These are phyloP conservation scores for Desmodesmus armatus DNA, from an alignment of 139 green algal species.

Conservation along the genomic window DNA sequence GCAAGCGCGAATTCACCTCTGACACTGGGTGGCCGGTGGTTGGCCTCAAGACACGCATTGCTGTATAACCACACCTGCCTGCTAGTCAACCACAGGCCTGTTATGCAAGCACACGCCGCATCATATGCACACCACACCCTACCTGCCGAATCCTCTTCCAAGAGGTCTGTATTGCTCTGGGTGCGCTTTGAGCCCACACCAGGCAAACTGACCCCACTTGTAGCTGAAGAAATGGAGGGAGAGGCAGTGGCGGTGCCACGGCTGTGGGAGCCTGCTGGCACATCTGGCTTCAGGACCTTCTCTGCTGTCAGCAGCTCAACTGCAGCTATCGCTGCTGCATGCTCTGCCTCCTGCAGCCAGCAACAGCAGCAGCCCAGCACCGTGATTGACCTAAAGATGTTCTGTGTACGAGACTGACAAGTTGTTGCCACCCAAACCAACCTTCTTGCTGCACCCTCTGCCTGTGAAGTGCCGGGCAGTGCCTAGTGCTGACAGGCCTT, in stretches of 20 bases:
- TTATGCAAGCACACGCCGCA: not conserved
- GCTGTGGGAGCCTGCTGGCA: constrained; percentile 1
- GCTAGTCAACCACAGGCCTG: not conserved
- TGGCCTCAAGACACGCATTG: too few relatives aligned
- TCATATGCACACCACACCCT: too few relatives aligned
- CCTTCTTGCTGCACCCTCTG: constrained; percentile 47
- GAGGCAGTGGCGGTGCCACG: constrained; percentile 18
- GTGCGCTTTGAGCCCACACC: constrained; percentile 41
- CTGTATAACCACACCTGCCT: not conserved
- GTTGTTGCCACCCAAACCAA: too few relatives aligned
- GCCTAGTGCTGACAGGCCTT: not conserved
- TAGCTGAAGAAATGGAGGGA: constrained; percentile 18
- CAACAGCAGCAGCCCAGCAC: not conserved
- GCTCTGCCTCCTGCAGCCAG: constrained; percentile 39
- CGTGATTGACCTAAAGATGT: too few relatives aligned
- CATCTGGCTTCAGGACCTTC: constrained; percentile 23
- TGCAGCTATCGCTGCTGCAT: constrained; percentile 36
- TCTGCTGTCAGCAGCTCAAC: constrained; percentile 34
- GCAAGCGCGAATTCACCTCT: too few relatives aligned
- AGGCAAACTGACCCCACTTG: not conserved
- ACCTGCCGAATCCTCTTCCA: constrained; percentile 40
- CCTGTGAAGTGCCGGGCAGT: constrained; percentile 15
- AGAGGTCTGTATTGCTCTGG: constrained; percentile 24
- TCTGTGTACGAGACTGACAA: too few relatives aligned
- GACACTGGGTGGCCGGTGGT: too few relatives aligned